Conservation (phyloP, 2,329 filamentous ascomycete species). For the Dactylellina drechsleri region DNA sequence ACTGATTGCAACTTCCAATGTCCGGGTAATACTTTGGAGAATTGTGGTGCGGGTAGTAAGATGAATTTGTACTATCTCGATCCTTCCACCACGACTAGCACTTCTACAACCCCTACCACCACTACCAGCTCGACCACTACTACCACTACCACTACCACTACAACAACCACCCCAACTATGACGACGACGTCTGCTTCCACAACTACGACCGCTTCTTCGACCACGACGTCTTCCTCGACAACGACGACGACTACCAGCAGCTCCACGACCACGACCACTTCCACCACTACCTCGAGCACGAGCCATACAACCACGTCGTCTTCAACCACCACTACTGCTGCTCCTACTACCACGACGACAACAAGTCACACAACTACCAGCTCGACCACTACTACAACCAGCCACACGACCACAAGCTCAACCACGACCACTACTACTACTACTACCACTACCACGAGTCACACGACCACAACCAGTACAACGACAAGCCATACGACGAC, state of each 20-base stretch:
- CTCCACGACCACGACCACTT: constrained; percentile 15
- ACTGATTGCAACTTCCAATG: constrained; percentile 67
- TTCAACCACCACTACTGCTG: constrained; percentile 2
- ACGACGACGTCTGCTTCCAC: constrained; percentile 15
- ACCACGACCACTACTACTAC: constrained; percentile 11
- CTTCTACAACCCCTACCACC: constrained; percentile 41
- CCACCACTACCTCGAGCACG: constrained; percentile 10
- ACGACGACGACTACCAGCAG: constrained; percentile 11
- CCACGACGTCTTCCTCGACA: background rate
- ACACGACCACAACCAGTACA: background rate
- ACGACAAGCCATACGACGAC: constrained; percentile 14
- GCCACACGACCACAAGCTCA: constrained; percentile 3
- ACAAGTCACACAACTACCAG: constrained; percentile 15
- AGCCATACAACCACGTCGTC: constrained; percentile 7
- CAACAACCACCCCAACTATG: constrained; percentile 38
- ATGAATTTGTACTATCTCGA: constrained; percentile 59
- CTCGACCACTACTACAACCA: constrained; percentile 19
- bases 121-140: constrained; percentile 42
- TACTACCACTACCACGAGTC: constrained; percentile 7
- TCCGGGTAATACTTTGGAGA: constrained; percentile 65
- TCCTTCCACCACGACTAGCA: constrained; percentile 51
- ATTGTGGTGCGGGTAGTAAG: constrained; percentile 68
- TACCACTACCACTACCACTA: constrained; percentile 18
- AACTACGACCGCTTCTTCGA: background rate
- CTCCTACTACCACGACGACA: constrained; percentile 16